Base-by-base conservation (phyloP, 805 yeast species). In the Pichia membranifaciens region DNA sequence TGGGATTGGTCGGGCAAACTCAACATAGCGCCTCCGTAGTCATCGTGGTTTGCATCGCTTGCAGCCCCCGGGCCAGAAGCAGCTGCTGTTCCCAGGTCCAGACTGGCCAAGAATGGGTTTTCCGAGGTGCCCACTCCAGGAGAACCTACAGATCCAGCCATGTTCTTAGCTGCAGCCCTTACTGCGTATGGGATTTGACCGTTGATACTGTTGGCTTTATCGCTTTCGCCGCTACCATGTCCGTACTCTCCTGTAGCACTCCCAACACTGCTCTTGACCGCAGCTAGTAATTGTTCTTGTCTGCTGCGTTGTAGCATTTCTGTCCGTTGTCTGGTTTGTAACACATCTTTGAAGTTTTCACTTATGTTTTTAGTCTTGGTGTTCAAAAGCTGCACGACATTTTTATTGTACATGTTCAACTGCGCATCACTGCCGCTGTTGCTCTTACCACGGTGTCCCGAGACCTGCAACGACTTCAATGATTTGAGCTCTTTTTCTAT, bases 281-380 rank as follows among this genome's bases (percentile, higher is more conserved):
- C 71, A 5, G 90, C 79, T 38, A 89, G 72, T 57, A 91, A 80
- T 66, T 87, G 88, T 56, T 87, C 96, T 55, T 91, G 85, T 55
- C 98, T 76, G 44, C 82, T 75, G 58, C 84, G 84, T 58, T 84
- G 81, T 40, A 84, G 82, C 56, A 88, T 72, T 65, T 93, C 96
- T 59, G 84, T 80, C 61, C 79, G 76, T 56, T 91, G 96, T 57
- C 99, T 78, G 17, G 82, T 78, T 62, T 87, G 96, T 52, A 93
- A 71, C n/a, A 93, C 98, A 46, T 74, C 81, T 52, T 88, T 85
- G 67, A 93, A 93, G 58, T 87, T 91, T 32, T 96, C 95, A 50
- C 96, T 85, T 44, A 91, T 87, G 61, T 91, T 88, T 56, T 89
- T 86, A 70, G 95, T 84, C 67, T 88, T 87, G 18, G 93, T 89